Base-by-base conservation (phyloP, 1,284 basidiomycete genomes). In the Puccinia brachypodii region DNA sequence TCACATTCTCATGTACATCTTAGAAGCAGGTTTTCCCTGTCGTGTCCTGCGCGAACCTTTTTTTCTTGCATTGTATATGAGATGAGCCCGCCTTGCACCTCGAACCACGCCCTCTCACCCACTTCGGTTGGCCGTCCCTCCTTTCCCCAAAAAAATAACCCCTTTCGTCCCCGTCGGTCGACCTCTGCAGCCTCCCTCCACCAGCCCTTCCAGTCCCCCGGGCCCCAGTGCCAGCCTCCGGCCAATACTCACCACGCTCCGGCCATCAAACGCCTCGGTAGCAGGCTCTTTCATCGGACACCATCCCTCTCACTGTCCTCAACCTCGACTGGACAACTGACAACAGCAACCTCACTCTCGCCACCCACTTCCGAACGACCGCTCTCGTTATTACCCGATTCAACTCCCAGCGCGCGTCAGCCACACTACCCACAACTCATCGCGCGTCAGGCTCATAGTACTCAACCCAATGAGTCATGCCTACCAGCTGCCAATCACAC, bases 111-210 rank as follows among this genome's bases (percentile, higher is more conserved):
- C 19, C 60, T 36, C 40, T 25, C 66, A 8, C 38, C 40, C 40
- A 69, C 14, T 13, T 44, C 38, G 25, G 31, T 31, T 25, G 42
- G 44, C 69, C 69, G 47, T 36, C 22, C 44, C 25, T 72, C 69
- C 14, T 72, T 72, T 47, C 22, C 50, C 25, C 69, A 44, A 14
- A 53, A 44, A 14, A 53, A 53, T 53, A 66, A 71, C 68, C 68
- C 68, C 68, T 71, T 71, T 71, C 47, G 64, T 44, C 40, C 69
- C 69, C 69, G 69, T 33, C 44, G 47, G 9, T 72, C 69, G 3
- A 72, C 47, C 50, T 72, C 69, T 22, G 50, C 47, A 50, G 22
- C 28, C 69, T 72, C 69, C 69, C 69, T 72, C 47, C n/a, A 40
- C n/a, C 62, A n/a, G 13, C 3, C 53, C 53, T 25, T 4, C 53